Base-by-base conservation (phyloP, 257 asterid genomes). In the Rhazya stricta region DNA sequence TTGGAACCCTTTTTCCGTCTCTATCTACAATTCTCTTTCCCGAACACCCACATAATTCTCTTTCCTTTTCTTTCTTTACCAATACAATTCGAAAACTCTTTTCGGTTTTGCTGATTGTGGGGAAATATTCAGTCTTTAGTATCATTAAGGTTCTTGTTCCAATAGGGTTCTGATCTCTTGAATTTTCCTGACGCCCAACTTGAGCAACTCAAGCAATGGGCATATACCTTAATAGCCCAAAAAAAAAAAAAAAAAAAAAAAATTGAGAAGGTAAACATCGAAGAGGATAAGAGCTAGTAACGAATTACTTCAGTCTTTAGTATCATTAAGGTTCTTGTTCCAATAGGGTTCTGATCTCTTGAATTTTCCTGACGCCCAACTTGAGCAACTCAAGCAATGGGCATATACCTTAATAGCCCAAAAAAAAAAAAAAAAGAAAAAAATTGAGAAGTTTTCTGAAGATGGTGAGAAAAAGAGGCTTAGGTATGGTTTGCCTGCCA, bases 341-440 rank as follows among this genome's bases (percentile, higher is more conserved):
- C 41, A 39, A 25, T 19, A 30, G 61, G 45, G 72, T 50, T 27
- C 43, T 74, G 67, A 74, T 34, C 32, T 58, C 29, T 27, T 61
- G 25, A 30, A 29, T 62, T 18, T 42, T 57, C 23, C 25, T 54
- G 60, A 41, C 53, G 23, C 75, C 69, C 30, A 42, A 25, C 13
- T 11, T 23, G 13, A 65, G 42, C 88, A 86, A 92, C 77, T 83
- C 42, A 62, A 80, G 77, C 76, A 86, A 94, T 94, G 98, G 98
- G 98, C 70, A 78, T 94, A 81, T 94, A 94, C 84, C 89, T 94
- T 62, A 94, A 97, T 79, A 83, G 90, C 77, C 98, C 98, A 3
- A 94, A 91, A n/a, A n/a, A n/a, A n/a, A n/a, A n/a, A n/a, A n/a
- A n/a, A n/a, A n/a, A n/a, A n/a, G n/a, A n/a, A n/a, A n/a, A n/a